A percentile compares a stretch with the other conserved stretches of the same genome.
phyloP scores from a whole-genome alignment of 225 moss, liverwort and hornwort genomes.

The Physcomitrium patens region DNA sequence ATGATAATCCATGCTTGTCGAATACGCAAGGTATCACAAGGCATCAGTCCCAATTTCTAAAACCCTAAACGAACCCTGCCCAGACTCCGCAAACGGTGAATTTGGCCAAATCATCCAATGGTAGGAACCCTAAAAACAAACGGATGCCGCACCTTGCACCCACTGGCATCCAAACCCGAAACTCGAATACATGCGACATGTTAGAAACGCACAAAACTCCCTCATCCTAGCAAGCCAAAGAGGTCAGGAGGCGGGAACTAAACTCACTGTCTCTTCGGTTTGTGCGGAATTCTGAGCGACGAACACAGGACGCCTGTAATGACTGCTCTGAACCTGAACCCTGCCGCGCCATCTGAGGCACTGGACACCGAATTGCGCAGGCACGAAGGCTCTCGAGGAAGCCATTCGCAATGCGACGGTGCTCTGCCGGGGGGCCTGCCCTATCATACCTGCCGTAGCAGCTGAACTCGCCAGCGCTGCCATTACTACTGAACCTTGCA shows the following conservation, averaged over 20 bases:
- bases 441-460: conserved; percentile 36
- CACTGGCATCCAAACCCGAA: conserved; percentile 3
- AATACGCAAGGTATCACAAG: neutral
- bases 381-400: conserved; percentile 32
- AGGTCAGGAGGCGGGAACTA: neutral
- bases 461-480: conserved; percentile 51
- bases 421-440: conserved; percentile 39
- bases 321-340: conserved; percentile 29
- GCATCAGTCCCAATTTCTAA: neutral
- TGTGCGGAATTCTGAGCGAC: conserved; percentile 49
- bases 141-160: neutral
- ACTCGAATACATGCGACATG: neutral
- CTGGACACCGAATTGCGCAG: conserved; percentile 42
- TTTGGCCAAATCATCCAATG: neutral
- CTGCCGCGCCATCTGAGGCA: conserved; percentile 42
- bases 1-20: neutral
- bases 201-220: neutral
- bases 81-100: neutral
- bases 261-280: conserved; percentile 44
- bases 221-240: neutral
- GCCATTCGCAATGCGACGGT: conserved; percentile 32
- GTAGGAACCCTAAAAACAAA: conserved; percentile 2
- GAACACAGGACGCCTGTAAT: conserved; percentile 26
- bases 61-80: conserved; percentile 37
- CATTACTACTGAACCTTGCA: conserved; percentile 39